A percentile compares a stretch with the other conserved stretches of the same genome.
Evolutionary conservation across 2,329 filamentous ascomycete genomes (phyloP).

Genomic region (Chrysoporthe cubensis): DNA sequence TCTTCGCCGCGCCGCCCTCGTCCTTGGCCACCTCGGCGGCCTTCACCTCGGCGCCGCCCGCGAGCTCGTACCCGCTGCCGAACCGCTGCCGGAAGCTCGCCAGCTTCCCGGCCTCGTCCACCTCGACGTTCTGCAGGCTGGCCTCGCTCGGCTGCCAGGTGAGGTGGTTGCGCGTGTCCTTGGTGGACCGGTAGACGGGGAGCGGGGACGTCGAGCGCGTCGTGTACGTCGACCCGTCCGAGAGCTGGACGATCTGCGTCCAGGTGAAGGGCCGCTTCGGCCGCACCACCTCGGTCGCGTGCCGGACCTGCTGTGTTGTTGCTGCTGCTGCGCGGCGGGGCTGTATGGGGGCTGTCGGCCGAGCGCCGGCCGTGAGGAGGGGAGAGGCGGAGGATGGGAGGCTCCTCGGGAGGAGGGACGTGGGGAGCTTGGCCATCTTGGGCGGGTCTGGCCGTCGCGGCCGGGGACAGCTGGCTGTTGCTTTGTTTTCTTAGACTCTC

Average conservation of each 20-base stretch:
- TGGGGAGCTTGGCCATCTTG: conserved; percentile 41
- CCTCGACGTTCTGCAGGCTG: conserved; percentile 84
- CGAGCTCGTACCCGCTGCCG: conserved; percentile 80
- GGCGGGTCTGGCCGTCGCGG: conserved; percentile 25
- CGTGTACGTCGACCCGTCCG: conserved; percentile 85
- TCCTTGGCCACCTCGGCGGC: conserved; percentile 29
- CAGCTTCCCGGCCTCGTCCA: conserved; percentile 90
- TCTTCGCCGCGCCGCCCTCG: conserved; percentile 33
- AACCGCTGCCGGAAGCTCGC: conserved; percentile 85
- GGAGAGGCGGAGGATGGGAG: conserved; percentile 32
- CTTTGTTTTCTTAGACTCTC: not conserved
- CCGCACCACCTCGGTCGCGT: conserved; percentile 83
- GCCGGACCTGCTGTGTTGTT: conserved; percentile 63
- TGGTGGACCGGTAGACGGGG: conserved; percentile 62
- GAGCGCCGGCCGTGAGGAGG: conserved; percentile 23
- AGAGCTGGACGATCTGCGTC: conserved; percentile 93
- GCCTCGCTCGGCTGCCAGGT: conserved; percentile 88
- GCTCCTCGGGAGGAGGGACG: conserved; percentile 37
- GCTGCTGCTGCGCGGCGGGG: conserved; percentile 30
- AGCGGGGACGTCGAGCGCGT: conserved; percentile 76
- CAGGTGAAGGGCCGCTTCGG: conserved; percentile 95
- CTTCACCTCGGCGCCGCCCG: conserved; percentile 38
- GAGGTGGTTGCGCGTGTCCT: conserved; percentile 87
- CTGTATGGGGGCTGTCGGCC: conserved; percentile 29
- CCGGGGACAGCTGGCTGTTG: not conserved